phyloP scores from a whole-genome alignment of 495 filamentous ascomycete genomes.

The Annulohypoxylon maeteangense region DNA sequence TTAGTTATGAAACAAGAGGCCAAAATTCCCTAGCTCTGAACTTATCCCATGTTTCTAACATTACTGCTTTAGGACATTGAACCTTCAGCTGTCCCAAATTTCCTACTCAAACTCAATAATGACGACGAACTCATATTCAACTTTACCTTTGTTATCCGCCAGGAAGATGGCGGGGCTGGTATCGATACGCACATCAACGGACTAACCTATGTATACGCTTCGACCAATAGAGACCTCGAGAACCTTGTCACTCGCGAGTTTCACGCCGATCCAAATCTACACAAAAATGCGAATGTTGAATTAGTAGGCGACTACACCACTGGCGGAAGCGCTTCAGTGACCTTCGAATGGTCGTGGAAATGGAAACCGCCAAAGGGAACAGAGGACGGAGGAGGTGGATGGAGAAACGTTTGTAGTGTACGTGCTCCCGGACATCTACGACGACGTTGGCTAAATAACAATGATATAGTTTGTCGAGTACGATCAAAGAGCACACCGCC shows the following conservation, averaged over 20 bases:
- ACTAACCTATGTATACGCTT: constrained; percentile 90
- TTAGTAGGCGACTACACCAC: constrained; percentile 90
- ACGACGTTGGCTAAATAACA: constrained; percentile 39
- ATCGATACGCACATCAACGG: constrained; percentile 84
- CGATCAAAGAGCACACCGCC: constrained; percentile 87
- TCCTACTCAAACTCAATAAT: constrained; percentile 86
- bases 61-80: constrained; percentile 77
- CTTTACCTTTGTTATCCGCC: constrained; percentile 90
- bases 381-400: constrained; percentile 90
- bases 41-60: constrained; percentile 27
- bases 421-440: constrained; percentile 33
- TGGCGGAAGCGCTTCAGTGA: constrained; percentile 79
- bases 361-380: constrained; percentile 88
- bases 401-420: constrained; percentile 93
- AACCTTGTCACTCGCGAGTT: constrained; percentile 95
- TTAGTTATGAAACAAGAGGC: constrained; percentile 52
- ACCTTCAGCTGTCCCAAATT: constrained; percentile 68
- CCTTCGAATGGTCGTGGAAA: constrained; percentile 95
- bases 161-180: constrained; percentile 65
- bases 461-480: constrained; percentile 85
- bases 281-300: constrained; percentile 96
- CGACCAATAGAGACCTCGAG: constrained; percentile 85
- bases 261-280: constrained; percentile 94
- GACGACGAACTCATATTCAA: constrained; percentile 92
- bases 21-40: background rate